phyloP scores from a whole-genome alignment of 345 rosid genomes.

The Populus euphratica region DNA sequence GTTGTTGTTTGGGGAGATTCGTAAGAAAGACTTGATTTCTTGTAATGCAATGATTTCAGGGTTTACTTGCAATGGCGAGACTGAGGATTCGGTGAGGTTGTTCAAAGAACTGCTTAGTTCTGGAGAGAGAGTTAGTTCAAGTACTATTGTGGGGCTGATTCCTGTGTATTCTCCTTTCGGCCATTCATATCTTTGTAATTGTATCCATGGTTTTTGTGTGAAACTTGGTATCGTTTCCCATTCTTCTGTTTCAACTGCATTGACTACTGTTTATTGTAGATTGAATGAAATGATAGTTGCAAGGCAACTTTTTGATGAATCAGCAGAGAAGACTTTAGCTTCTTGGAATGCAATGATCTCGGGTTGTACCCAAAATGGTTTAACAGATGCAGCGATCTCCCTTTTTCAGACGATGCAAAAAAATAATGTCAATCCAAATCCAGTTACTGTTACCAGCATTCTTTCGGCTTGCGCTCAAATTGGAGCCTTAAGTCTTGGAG shows the following conservation, averaged over 20 bases:
- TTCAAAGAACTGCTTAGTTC: conserved; percentile 49
- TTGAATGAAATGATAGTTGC: conserved; percentile 59
- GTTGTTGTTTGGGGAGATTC: conserved; percentile 49
- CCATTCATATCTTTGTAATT: conserved; percentile 43
- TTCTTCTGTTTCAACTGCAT: conserved; percentile 54
- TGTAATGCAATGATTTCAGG: conserved; percentile 82
- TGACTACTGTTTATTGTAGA: conserved; percentile 60
- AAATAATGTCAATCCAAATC: conserved; percentile 49
- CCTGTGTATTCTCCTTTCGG: conserved; percentile 66
- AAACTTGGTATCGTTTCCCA: conserved; percentile 47
- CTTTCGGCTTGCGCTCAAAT: conserved; percentile 82
- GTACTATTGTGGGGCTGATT: conserved; percentile 66
- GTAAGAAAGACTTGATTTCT: conserved; percentile 57
- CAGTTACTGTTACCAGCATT: conserved; percentile 61
- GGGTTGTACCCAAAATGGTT: conserved; percentile 76
- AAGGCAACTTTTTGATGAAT: conserved; percentile 46
- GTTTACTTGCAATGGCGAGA: conserved; percentile 50
- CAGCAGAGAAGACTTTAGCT: conserved; percentile 56
- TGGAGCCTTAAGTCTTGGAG: conserved; percentile 66
- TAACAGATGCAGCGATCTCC: conserved; percentile 58
- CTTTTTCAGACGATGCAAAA: conserved; percentile 65
- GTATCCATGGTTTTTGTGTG: conserved; percentile 53
- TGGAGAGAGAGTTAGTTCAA: conserved; percentile 45
- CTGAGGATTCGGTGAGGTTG: conserved; percentile 43
- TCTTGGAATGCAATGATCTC: conserved; percentile 88